Evolutionary conservation across 2,329 filamentous ascomycete species (phyloP), one percentile per base, ranked within the genome.

Genomic region (Immersiporthe knoxdaviesiana): DNA sequence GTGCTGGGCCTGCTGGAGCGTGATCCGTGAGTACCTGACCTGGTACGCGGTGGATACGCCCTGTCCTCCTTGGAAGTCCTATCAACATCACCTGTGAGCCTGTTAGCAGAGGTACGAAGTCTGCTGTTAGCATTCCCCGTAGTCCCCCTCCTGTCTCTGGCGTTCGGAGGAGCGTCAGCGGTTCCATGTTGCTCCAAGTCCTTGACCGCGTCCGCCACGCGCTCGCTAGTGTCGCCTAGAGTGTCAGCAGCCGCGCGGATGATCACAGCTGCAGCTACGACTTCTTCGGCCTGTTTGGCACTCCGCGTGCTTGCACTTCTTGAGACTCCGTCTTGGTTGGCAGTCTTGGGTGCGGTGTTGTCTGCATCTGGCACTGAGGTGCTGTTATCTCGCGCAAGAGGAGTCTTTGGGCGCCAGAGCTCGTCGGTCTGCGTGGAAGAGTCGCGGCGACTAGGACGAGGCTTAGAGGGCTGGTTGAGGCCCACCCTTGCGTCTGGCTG

Each of bases 31-130:
- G 81, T 81, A 70, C 68, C 65, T 74, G 72, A 72, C 75, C 74
- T 12, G 73, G 71, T 47, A 75, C 75, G 73, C 71, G 73, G 68
- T 16, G 65, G 58, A 21, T 63, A 63, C 70, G 73, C 68, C 75
- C 75, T 78, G 71, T 82, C 79, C 72, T 78, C 77, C 68, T 77
- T 77, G 71, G 75, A 75, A 75, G 76, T 77, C 58, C 39, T 67
- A 75, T 78, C 84, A 73, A 84, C 83, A 79, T 85, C 85, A 79
- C 85, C 85, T 87, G 81, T 80, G 78, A 81, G 84, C 76, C 83
- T 81, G 85, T 88, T 83, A 88, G 85, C 81, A 83, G 83, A 81
- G 78, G 81, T 77, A 76, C 78, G 76, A 79, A 82, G 77, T 67
- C 60, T 71, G 69, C 67, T 54, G 60, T 58, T 62, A 65, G 67